Conservation (phyloP, 2,329 filamentous ascomycete species). For the Chaetomium strumarium region DNA sequence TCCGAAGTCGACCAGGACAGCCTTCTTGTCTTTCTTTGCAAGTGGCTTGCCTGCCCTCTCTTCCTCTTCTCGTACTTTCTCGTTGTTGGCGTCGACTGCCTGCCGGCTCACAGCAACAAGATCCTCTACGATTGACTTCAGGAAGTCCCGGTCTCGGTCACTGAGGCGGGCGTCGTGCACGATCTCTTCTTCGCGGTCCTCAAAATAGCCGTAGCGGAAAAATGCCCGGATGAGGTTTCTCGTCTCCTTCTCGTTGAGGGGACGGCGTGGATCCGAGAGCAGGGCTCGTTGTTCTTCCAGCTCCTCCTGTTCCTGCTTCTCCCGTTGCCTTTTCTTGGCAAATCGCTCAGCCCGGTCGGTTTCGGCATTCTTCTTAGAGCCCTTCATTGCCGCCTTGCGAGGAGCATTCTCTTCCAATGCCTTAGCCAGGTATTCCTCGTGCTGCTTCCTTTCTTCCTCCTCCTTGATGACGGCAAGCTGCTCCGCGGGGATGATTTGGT, state of each 20-base stretch:
- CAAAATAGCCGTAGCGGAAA: conserved; percentile 83
- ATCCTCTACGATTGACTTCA: conserved; percentile 69
- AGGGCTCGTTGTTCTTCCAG: conserved; percentile 69
- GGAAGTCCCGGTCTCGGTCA: conserved; percentile 74
- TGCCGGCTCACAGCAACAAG: conserved; percentile 56
- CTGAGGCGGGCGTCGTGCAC: conserved; percentile 78
- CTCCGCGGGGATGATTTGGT: conserved; percentile 94
- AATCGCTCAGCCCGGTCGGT: conserved; percentile 59
- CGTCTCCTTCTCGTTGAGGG: conserved; percentile 86
- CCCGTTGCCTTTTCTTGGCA: conserved; percentile 59
- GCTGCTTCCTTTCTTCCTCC: conserved; percentile 77
- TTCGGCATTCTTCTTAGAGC: conserved; percentile 44
- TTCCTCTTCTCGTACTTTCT: conserved; percentile 71
- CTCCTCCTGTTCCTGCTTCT: conserved; percentile 64
- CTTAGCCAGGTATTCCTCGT: conserved; percentile 76
- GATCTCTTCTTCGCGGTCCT: conserved; percentile 82
- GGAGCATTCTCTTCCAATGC: conserved; percentile 82
- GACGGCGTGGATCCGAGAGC: conserved; percentile 77
- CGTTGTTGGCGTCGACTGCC: conserved; percentile 61
- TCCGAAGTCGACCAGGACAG: conserved; percentile 88
- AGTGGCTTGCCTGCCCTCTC: conserved; percentile 74
- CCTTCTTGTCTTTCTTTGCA: conserved; percentile 97
- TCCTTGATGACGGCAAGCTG: conserved; percentile 84
- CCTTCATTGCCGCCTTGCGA: conserved; percentile 62
- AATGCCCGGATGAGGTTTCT: conserved; percentile 87